Evolutionary conservation across 2,329 filamentous ascomycete genomes (phyloP).

Genomic region (Alternaria arbusti): DNA sequence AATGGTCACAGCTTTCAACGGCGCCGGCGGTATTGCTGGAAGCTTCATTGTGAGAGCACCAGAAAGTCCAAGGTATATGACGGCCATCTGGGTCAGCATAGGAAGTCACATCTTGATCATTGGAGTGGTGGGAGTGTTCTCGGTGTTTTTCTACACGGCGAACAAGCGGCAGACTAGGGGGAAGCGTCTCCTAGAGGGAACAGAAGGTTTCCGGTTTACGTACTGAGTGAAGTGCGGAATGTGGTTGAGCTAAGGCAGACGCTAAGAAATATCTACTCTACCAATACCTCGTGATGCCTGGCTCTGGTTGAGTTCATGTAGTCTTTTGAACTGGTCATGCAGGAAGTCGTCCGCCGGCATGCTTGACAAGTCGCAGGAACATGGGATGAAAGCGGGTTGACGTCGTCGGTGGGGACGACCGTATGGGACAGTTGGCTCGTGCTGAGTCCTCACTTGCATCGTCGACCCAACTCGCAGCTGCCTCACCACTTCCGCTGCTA

Average conservation of each 20-base stretch:
- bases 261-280: background rate
- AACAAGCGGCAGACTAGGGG: conserved; percentile 60
- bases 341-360: background rate
- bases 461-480: conserved; percentile 18
- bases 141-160: conserved; percentile 59
- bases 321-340: background rate
- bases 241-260: background rate
- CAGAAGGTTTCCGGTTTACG: conserved; percentile 54
- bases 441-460: conserved; percentile 19
- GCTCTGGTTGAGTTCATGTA: background rate
- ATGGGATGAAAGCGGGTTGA: conserved; percentile 24
- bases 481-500: conserved; percentile 20
- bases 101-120: conserved; percentile 66
- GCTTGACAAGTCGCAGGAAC: conserved; percentile 2
- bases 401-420: conserved; percentile 27
- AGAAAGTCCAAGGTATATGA: conserved; percentile 68
- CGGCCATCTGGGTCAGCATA: conserved; percentile 72
- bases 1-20: conserved; percentile 66
- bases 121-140: conserved; percentile 59
- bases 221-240: conserved; percentile 34
- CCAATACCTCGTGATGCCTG: background rate
- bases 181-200: conserved; percentile 58
- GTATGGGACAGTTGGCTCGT: conserved; percentile 18
- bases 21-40: conserved; percentile 68
- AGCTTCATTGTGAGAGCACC: conserved; percentile 68